A percentile compares a stretch with the other conserved stretches of the same genome.
These are phyloP conservation scores for Acacia pycnantha DNA, from an alignment of 331 rosid genomes.

Conservation along the genomic window DNA sequence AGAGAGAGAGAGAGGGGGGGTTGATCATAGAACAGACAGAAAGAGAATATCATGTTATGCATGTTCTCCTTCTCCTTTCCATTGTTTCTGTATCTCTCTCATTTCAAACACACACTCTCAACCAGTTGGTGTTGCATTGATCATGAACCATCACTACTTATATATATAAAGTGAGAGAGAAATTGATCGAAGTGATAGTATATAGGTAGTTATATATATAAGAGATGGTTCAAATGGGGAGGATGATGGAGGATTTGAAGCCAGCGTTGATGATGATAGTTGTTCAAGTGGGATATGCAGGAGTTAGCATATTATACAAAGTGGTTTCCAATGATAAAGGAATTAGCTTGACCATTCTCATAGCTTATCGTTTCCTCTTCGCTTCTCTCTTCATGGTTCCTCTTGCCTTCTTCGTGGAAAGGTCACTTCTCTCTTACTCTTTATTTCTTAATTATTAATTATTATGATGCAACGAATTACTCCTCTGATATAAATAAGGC, in stretches of 20 bases:
- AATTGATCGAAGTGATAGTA: background rate
- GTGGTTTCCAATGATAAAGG: conserved; percentile 29
- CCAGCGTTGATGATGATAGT: conserved; percentile 36
- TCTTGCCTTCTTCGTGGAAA: conserved; percentile 38
- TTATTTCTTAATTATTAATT: background rate
- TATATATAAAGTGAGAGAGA: too few species aligned
- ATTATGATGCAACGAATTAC: background rate
- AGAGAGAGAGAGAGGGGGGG: background rate
- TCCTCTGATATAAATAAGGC: too few species aligned
- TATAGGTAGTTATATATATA: background rate
- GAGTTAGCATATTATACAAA: conserved; percentile 29
- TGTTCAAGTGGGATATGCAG: conserved; percentile 28
- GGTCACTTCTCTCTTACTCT: conserved; percentile 14
- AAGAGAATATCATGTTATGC: background rate
- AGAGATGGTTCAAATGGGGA: background rate
- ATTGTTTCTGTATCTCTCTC: background rate
- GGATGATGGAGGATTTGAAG: conserved; percentile 9
- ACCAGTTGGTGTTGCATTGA: background rate
- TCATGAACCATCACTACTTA: too few species aligned
- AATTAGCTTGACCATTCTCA: conserved; percentile 28
- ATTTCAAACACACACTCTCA: too few species aligned
- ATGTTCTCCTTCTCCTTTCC: background rate
- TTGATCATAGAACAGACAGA: background rate
- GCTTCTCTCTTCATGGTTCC: conserved; percentile 38
- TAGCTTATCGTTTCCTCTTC: conserved; percentile 46